These are phyloP conservation scores for Withania somnifera DNA, from an alignment of 305 asterid genomes.

Conservation along the genomic window DNA sequence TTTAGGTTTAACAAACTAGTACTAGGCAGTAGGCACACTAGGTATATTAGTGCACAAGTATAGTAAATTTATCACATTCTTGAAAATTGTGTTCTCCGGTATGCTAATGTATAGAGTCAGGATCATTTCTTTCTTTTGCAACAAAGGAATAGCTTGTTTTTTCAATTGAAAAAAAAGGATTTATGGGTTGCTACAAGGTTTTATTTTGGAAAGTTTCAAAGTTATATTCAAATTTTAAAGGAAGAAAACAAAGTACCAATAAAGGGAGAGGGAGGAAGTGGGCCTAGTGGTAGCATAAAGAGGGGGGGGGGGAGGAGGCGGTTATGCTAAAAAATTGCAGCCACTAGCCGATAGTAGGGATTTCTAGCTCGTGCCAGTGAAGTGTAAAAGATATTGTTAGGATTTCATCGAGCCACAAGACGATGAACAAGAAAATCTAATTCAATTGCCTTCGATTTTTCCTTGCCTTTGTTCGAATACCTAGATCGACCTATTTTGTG, in stretches of 20 bases:
- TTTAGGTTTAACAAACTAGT: neutral
- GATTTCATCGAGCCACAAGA: no score
- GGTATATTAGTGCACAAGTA: neutral
- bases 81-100: neutral
- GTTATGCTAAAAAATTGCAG: neutral
- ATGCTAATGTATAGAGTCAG: neutral
- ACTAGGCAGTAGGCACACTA: neutral
- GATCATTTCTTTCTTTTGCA: neutral
- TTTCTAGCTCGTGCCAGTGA: neutral
- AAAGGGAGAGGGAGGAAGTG: neutral
- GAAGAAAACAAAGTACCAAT: neutral
- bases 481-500: no score
- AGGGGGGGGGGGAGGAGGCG: no score
- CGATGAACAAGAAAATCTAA: no score
- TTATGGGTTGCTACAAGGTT: neutral
- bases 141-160: neutral
- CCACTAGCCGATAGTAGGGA: neutral
- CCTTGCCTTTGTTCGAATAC: no score
- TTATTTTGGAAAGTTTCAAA: neutral
- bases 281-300: neutral
- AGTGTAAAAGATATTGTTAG: neutral
- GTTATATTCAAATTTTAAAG: neutral
- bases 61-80: neutral
- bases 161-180: neutral
- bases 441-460: no score